Conservation (phyloP, 2,329 filamentous ascomycete species). For the Colletotrichum spinosum region DNA sequence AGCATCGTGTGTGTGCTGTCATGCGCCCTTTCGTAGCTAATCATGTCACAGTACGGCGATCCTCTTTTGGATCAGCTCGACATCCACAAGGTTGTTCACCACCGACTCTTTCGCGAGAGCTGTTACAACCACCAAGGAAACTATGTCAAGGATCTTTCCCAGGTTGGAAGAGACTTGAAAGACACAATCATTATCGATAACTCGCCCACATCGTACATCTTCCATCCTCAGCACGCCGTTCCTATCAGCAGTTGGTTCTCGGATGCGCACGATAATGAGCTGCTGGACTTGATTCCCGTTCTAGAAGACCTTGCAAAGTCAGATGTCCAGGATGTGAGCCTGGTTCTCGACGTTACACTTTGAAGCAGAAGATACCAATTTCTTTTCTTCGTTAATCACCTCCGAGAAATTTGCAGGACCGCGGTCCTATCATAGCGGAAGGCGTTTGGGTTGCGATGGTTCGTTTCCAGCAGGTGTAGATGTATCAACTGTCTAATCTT, state of each 20-base stretch:
- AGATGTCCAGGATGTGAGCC: constrained; percentile 93
- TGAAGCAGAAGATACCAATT: constrained; percentile 56
- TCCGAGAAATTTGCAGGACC: constrained; percentile 39
- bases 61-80: constrained; percentile 95
- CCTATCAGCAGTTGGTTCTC: constrained; percentile 99
- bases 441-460: constrained; percentile 64
- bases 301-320: constrained; percentile 93
- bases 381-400: constrained; percentile 46
- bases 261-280: constrained; percentile 98
- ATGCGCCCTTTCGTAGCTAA: constrained; percentile 41
- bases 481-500: constrained; percentile 64
- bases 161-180: constrained; percentile 93
- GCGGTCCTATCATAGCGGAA: constrained; percentile 62
- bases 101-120: constrained; percentile 95
- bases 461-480: constrained; percentile 60
- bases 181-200: constrained; percentile 99
- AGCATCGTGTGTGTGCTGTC: neutral
- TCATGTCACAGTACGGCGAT: constrained; percentile 81
- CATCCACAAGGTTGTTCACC: constrained; percentile 96
- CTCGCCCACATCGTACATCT: constrained; percentile 98
- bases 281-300: constrained; percentile 96
- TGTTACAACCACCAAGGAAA: constrained; percentile 99
- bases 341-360: constrained; percentile 92
- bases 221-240: constrained; percentile 98
- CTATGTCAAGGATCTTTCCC: constrained; percentile 98